Percentiles rank a stretch among this genome's conserved stretches.
Evolutionary conservation across 345 rosid species (phyloP).

Genomic region (Clausena lansium): DNA sequence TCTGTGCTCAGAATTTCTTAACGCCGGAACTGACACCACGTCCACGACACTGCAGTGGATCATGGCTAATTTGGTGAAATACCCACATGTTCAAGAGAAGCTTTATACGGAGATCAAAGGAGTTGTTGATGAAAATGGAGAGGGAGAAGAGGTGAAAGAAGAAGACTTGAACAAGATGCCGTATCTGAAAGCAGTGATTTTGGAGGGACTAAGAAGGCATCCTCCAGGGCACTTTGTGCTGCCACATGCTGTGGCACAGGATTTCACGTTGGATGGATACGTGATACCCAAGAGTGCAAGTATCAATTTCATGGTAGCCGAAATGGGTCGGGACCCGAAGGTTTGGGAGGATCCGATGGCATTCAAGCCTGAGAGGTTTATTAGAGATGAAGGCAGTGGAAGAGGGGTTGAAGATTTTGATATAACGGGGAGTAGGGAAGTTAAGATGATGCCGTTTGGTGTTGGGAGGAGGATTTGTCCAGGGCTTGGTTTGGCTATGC

Average conservation of each 20-base stretch:
- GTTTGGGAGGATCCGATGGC: conserved; percentile 16
- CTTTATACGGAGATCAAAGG: neutral
- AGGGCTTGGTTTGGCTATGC: neutral
- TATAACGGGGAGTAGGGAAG: conserved; percentile 11
- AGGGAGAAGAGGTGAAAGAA: neutral
- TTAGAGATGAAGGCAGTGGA: neutral
- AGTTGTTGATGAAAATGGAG: neutral
- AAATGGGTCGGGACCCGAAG: conserved; percentile 15
- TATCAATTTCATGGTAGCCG: conserved; percentile 13
- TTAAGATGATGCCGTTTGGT: conserved; percentile 14
- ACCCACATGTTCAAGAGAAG: neutral
- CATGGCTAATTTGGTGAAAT: conserved; percentile 9
- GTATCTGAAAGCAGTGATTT: neutral
- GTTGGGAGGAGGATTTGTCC: conserved; percentile 11
- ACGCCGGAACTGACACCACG: neutral
- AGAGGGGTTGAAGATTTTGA: neutral
- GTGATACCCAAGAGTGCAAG: neutral
- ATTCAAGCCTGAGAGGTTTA: conserved; percentile 8
- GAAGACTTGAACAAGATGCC: neutral
- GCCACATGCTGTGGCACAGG: conserved; percentile 9
- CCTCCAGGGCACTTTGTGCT: conserved; percentile 13
- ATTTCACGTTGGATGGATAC: neutral
- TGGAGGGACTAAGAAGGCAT: conserved; percentile 13
- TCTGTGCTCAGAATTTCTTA: conserved; percentile 11
- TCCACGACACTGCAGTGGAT: conserved; percentile 14